Evolutionary conservation across 257 asterid genomes (phyloP), one percentile per base, ranked within the genome.

Genomic region (Marsdenia floribunda): DNA sequence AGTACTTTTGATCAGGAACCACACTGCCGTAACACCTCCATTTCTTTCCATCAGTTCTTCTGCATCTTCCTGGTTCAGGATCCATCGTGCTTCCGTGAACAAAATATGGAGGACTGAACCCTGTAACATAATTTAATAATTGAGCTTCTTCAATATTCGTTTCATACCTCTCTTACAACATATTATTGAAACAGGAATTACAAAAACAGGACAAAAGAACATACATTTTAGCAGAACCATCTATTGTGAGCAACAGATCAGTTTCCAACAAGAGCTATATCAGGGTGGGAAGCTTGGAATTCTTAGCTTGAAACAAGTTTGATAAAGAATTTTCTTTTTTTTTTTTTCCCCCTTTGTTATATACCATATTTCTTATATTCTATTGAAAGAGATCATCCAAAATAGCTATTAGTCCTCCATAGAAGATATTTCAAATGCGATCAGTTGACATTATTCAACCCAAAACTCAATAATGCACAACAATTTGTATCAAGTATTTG

Each of bases 21-120:
- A 75, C 91, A 8, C 68, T 76, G 61, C 78, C 75, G 75, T 81
- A 77, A 83, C 97, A 91, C 90, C 97, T 89, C 97, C 97, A 91
- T 73, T 86, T 90, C 79, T 88, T 85, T 57, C 97, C 95, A 80
- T 91, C 93, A 8, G 93, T 91, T 85, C 93, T 85, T 77, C 87
- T 78, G 81, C 97, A 91, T 83, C 97, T 85, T 18, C 87, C 91
- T 16, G 87, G 90, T 63, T 91, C 91, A 76, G 90, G 71, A 75
- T 89, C 93, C 87, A 80, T 84, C 84, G 65, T 77, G 67, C 79
- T 77, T 21, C 75, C 64, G 52, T 75, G 73, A 78, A 79, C 83
- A 70, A 73, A 77, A 42, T 57, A 72, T 76, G 37, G n/a, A 66
- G 64, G 55, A 55, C 58, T 61, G 44, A 78, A 58, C 46, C 83